A percentile compares a stretch with the other conserved stretches of the same genome.
These are phyloP conservation scores for Endocarpon pusillum DNA, from an alignment of 495 filamentous ascomycete genomes.

Conservation along the genomic window DNA sequence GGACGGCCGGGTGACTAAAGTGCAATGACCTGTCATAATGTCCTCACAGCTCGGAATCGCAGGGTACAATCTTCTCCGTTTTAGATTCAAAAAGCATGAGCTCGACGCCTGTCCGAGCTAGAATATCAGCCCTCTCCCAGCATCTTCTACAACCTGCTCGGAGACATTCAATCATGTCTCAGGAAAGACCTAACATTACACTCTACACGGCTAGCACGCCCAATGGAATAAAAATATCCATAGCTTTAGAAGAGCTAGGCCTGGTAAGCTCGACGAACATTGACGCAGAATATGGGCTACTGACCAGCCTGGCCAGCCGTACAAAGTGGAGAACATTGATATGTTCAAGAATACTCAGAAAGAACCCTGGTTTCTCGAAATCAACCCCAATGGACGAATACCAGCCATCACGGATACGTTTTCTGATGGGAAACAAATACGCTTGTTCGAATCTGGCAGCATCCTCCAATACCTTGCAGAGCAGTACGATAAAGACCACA, in stretches of 20 bases:
- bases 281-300: too few species aligned
- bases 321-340: slow-evolving; percentile 48
- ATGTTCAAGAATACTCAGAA: slow-evolving; percentile 64
- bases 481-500: slow-evolving; percentile 66
- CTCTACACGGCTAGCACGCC: slow-evolving; percentile 35
- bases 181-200: slow-evolving; percentile 24
- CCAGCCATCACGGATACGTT: slow-evolving; percentile 76
- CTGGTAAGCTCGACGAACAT: background rate
- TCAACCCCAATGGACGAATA: slow-evolving; percentile 92
- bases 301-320: slow-evolving; percentile 21
- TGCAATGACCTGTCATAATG: too few species aligned
- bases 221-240: slow-evolving; percentile 60
- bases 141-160: too few species aligned
- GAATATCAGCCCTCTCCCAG: too few species aligned
- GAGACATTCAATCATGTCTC: slow-evolving; percentile 1
- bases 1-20: too few species aligned
- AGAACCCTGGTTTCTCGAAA: slow-evolving; percentile 72
- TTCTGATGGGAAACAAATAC: slow-evolving; percentile 51
- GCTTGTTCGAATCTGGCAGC: slow-evolving; percentile 66
- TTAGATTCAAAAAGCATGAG: too few species aligned
- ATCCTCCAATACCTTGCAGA: slow-evolving; percentile 79
- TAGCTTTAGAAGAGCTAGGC: slow-evolving; percentile 77
- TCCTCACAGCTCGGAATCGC: too few species aligned
- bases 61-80: too few species aligned
- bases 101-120: too few species aligned